A percentile compares a stretch with the other conserved stretches of the same genome.
These are phyloP conservation scores for Geotrichum restrictum DNA, from an alignment of 1,139 yeast genomes.

Conservation along the genomic window DNA sequence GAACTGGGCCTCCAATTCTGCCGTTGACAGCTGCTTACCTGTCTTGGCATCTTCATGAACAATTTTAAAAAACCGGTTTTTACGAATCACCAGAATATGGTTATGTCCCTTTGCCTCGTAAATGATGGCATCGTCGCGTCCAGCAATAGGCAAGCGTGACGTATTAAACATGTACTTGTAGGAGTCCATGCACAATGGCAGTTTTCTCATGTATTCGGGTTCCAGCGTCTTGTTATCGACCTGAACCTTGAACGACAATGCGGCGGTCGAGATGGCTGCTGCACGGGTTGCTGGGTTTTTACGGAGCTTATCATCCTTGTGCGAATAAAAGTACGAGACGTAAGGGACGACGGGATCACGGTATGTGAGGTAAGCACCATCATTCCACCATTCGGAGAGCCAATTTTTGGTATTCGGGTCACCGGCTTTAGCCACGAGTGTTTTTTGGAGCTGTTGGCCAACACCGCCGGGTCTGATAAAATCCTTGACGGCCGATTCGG, in stretches of 20 bases:
- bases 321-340: constrained; percentile 85
- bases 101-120: constrained; percentile 55
- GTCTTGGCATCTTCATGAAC: constrained; percentile 47
- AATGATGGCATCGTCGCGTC: constrained; percentile 35
- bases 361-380: constrained; percentile 84
- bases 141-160: constrained; percentile 68
- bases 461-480: constrained; percentile 60
- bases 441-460: constrained; percentile 65
- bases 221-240: constrained; percentile 43
- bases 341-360: constrained; percentile 95
- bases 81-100: constrained; percentile 67
- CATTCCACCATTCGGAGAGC: constrained; percentile 93
- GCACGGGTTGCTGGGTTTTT: constrained; percentile 75
- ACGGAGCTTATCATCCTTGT: constrained; percentile 56
- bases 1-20: constrained; percentile 65
- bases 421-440: constrained; percentile 57
- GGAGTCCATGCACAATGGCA: constrained; percentile 91
- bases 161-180: constrained; percentile 90
- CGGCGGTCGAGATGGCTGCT: constrained; percentile 50
- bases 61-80: constrained; percentile 80
- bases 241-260: constrained; percentile 40
- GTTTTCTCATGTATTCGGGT: constrained; percentile 76
- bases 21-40: constrained; percentile 55
- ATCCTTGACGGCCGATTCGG: constrained; percentile 59
- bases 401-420: constrained; percentile 67